Base-by-base conservation (phyloP, 768 basidiomycete genomes). In the Rhodotorula graminis region DNA sequence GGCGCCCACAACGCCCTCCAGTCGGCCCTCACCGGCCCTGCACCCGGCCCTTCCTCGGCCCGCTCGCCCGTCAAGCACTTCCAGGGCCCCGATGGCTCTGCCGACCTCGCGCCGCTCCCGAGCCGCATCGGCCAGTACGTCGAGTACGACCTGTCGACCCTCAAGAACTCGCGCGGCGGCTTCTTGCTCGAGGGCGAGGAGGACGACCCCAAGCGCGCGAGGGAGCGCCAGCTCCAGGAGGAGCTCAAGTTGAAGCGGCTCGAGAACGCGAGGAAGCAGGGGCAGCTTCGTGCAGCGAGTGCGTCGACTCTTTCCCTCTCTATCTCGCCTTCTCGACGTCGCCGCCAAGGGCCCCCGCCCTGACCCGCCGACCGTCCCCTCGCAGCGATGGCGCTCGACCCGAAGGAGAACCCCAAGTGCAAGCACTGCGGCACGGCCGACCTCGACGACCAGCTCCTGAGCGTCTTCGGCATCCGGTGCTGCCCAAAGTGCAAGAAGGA, bases 91-190 rank as follows among this genome's bases (percentile, higher is more conserved):
- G 74, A 76, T 53, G 69, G 72, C 12, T n/a, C n/a, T 3, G 49
- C 46, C 27, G 55, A 58, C 56, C 57, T 67, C 11, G 71, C 71
- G 42, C 76, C 76, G 21, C 62, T 75, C 16, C 72, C 70, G 65
- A 65, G 53, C 63, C 83, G 93, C 19, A 69, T 76, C 75, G 95
- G 92, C 40, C 91, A 87, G 61, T 97, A 97, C 82, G 95, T 95
- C 76, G 95, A 98, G 76, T 98, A 96, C 86, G 94, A 97, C 80
- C 82, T 97, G 23, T 90, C 90, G 21, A 97, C 96, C 84, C 91
- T 97, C 88, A 89, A 93, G 79, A 97, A 99, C 80, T 89, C 93
- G 15, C 90, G 93, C 80, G 96, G 95, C 63, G 96, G 96, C 2
- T 99, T 97, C 81, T 82, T 99, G 78, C 84, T 95, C 11, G 91